Conservation (phyloP, 148 eudicot genomes). For the Amaranthus cruentus region DNA sequence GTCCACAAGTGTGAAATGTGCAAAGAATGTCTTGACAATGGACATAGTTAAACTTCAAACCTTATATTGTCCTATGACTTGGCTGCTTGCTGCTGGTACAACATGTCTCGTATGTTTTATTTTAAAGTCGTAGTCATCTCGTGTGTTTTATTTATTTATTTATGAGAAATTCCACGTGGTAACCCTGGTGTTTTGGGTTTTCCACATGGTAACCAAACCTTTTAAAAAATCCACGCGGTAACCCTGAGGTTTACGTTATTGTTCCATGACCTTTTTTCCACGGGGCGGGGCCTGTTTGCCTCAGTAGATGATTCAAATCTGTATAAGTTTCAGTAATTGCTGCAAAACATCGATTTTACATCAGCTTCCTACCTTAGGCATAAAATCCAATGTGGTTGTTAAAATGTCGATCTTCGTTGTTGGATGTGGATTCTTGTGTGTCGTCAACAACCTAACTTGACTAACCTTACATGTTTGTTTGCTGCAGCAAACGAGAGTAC, state of each 20-base stretch:
- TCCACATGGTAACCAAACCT: too few relatives aligned
- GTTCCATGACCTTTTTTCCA: too few relatives aligned
- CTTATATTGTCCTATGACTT: neutral
- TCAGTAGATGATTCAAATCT: neutral
- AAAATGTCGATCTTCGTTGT: neutral
- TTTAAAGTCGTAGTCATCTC: neutral
- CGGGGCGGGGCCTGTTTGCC: too few relatives aligned
- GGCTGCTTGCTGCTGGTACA: neutral
- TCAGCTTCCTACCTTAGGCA: neutral
- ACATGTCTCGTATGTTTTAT: neutral
- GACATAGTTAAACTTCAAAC: neutral
- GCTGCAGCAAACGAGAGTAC: conserved; percentile 39
- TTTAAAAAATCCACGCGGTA: too few relatives aligned
- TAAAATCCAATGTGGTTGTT: neutral
- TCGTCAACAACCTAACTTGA: neutral
- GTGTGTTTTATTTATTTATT: neutral
- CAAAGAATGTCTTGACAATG: neutral
- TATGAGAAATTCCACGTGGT: too few relatives aligned
- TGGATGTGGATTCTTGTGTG: neutral
- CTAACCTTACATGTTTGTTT: neutral
- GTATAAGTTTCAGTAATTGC: too few relatives aligned
- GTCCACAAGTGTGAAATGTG: too few relatives aligned
- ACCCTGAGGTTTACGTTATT: too few relatives aligned
- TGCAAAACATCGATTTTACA: too few relatives aligned
- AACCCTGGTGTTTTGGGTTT: too few relatives aligned